A percentile compares a stretch with the other conserved stretches of the same genome.
Evolutionary conservation across 169 alveolate species (phyloP).

Genomic region (Plasmodium coatneyi): DNA sequence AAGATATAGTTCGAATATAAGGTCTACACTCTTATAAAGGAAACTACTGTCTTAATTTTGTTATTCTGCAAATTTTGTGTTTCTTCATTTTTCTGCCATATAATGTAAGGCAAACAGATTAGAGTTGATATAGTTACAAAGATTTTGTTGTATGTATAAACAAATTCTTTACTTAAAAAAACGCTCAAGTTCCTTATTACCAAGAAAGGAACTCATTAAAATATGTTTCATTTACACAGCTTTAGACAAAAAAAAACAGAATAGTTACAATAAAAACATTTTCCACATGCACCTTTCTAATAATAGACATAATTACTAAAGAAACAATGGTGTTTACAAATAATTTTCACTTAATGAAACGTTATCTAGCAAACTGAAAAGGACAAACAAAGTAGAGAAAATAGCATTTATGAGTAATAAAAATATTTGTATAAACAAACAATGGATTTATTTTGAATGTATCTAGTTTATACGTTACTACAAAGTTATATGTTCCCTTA

Average conservation of each 20-base stretch:
- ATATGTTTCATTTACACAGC: neutral
- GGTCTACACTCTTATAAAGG: neutral
- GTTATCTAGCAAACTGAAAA: neutral
- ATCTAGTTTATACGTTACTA: neutral
- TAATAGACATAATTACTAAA: neutral
- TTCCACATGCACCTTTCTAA: neutral
- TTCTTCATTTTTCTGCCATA: neutral
- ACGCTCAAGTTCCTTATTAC: neutral
- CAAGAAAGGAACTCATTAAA: neutral
- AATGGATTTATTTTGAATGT: neutral
- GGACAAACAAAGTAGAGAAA: neutral
- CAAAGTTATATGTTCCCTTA: neutral
- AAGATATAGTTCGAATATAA: neutral
- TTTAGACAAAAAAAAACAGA: neutral
- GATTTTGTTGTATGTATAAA: neutral
- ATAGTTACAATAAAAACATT: neutral
- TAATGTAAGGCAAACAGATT: neutral
- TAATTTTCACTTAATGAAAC: neutral
- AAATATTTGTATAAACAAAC: neutral
- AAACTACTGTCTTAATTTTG: neutral
- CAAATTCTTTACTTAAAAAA: neutral
- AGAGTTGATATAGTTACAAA: neutral
- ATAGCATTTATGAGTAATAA: neutral
- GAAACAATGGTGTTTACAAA: neutral
- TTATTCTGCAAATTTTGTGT: neutral